These are phyloP conservation scores for Plasmodium falciparum DNA, from an alignment of 169 alveolate genomes.

Conservation along the genomic window DNA sequence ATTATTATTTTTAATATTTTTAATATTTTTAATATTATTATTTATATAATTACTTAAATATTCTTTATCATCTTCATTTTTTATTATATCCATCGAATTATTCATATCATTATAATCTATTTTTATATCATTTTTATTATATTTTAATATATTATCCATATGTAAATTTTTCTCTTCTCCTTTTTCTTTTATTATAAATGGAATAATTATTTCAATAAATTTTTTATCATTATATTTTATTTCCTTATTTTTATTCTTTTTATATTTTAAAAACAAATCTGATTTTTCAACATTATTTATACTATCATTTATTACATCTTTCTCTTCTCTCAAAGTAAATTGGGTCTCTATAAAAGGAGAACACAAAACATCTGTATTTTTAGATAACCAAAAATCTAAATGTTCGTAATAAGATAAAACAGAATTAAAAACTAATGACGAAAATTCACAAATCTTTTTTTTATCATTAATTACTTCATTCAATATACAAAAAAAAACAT, in stretches of 20 bases:
- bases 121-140: not conserved
- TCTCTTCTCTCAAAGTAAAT: not conserved
- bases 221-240: not conserved
- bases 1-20: not conserved
- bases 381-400: constrained; percentile 50
- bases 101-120: not conserved
- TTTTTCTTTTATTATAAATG: not conserved
- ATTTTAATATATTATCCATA: not conserved
- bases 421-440: constrained; percentile 45
- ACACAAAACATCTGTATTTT: not conserved
- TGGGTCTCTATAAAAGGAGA: constrained; percentile 49
- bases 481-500: constrained; percentile 27
- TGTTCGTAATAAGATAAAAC: constrained; percentile 70
- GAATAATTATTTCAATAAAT: constrained; percentile 3
- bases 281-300: not conserved
- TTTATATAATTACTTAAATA: not conserved
- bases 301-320: too few relatives aligned
- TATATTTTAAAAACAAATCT: not conserved
- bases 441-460: constrained; percentile 39
- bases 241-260: not conserved
- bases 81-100: not conserved
- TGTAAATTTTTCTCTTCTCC: not conserved
- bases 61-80: not conserved
- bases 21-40: not conserved
- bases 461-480: constrained; percentile 35